Conservation (phyloP, 805 yeast genomes). For the Ogataea nitratoaversa region DNA sequence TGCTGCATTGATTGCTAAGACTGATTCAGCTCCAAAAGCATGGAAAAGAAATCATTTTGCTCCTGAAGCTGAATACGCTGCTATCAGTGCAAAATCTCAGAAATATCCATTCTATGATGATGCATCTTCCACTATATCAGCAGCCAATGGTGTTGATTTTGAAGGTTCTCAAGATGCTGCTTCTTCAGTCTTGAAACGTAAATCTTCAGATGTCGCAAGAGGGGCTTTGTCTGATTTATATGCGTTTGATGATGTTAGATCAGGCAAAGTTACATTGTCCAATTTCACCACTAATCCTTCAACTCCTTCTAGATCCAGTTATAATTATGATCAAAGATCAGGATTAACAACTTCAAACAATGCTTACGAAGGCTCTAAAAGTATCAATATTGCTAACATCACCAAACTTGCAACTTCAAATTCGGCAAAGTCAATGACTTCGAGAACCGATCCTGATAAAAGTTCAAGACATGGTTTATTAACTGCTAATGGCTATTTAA, state of each 20-base stretch:
- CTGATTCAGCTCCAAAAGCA: slow-evolving; percentile 42
- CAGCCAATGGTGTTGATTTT: slow-evolving; percentile 25
- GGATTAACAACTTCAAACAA: slow-evolving; percentile 25
- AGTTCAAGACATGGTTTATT: slow-evolving; percentile 30
- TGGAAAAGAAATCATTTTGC: slow-evolving; percentile 46
- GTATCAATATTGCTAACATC: slow-evolving; percentile 27
- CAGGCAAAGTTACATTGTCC: slow-evolving; percentile 33
- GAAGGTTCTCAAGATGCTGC: slow-evolving; percentile 40
- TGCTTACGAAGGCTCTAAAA: slow-evolving; percentile 28
- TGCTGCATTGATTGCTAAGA: slow-evolving; percentile 52
- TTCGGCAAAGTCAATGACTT: slow-evolving; percentile 41
- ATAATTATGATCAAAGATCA: slow-evolving; percentile 20
- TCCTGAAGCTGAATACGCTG: slow-evolving; percentile 45
- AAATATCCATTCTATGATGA: slow-evolving; percentile 27
- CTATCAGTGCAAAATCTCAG: slow-evolving; percentile 33
- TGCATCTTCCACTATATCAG: slow-evolving; percentile 17
- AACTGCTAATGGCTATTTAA: slow-evolving; percentile 26
- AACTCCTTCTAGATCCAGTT: slow-evolving; percentile 11
- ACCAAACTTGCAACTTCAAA: slow-evolving; percentile 31
- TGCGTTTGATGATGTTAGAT: slow-evolving; percentile 40
- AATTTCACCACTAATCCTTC: slow-evolving; percentile 19
- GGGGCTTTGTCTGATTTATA: slow-evolving; percentile 37
- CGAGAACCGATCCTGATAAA: slow-evolving; percentile 41
- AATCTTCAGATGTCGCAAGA: slow-evolving; percentile 29
- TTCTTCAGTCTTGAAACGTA: slow-evolving; percentile 33